Conservation (phyloP, 2,329 filamentous ascomycete genomes). For the Anthostomella pinea region DNA sequence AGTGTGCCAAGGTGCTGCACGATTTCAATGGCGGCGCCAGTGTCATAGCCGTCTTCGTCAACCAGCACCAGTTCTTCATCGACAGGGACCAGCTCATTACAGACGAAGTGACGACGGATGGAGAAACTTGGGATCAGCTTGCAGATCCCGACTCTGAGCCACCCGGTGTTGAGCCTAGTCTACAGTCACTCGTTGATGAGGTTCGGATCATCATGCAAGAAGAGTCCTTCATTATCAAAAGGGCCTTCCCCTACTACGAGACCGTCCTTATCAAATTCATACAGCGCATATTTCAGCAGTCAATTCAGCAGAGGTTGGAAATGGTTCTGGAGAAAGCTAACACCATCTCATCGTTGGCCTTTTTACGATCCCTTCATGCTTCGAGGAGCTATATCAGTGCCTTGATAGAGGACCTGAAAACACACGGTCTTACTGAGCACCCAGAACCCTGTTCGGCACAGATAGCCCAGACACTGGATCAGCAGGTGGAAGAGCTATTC, state of each 20-base stretch:
- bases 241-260: conserved; percentile 94
- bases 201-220: conserved; percentile 95
- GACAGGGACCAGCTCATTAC: conserved; percentile 88
- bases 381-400: conserved; percentile 85
- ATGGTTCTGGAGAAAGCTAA: conserved; percentile 95
- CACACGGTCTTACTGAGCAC: conserved; percentile 91
- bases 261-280: conserved; percentile 91
- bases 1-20: conserved; percentile 88
- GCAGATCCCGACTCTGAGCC: conserved; percentile 93
- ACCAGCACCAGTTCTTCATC: conserved; percentile 99
- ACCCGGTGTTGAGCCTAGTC: conserved; percentile 83
- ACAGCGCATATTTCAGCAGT: conserved; percentile 95
- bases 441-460: conserved; percentile 87
- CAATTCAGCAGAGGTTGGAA: conserved; percentile 91
- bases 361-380: conserved; percentile 85
- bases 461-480: conserved; percentile 72
- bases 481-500: conserved; percentile 75
- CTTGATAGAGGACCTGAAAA: conserved; percentile 88
- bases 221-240: conserved; percentile 93
- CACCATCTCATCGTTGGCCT: conserved; percentile 86
- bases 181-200: conserved; percentile 91
- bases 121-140: conserved; percentile 81
- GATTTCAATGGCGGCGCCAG: conserved; percentile 96
- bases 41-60: conserved; percentile 94
- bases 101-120: conserved; percentile 76